Percentiles rank a stretch among this genome's conserved stretches.
Evolutionary conservation across 1,139 yeast genomes (phyloP).

Genomic region (Protomyces macrosporus): DNA sequence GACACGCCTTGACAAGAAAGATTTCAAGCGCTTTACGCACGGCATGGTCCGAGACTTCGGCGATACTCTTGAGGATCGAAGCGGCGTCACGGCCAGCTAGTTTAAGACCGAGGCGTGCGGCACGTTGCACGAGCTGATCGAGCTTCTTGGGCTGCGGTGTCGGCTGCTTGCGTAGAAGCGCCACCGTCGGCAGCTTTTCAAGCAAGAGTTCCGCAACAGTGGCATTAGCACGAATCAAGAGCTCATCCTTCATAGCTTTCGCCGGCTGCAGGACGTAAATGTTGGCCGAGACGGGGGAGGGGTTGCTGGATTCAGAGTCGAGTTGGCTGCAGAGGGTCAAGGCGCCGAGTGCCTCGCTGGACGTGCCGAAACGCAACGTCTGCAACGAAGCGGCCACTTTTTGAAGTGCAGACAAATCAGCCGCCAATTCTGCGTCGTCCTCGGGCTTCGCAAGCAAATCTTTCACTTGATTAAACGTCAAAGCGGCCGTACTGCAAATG

Average conservation of each 20-base stretch:
- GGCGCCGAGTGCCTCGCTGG: background rate
- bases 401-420: constrained; percentile 5
- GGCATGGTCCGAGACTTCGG: constrained; percentile 57
- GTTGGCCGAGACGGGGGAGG: constrained; percentile 54
- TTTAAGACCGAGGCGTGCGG: constrained; percentile 52
- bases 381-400: constrained; percentile 29
- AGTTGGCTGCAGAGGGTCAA: constrained; percentile 70
- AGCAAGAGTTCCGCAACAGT: constrained; percentile 80
- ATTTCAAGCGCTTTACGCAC: constrained; percentile 75
- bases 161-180: constrained; percentile 81
- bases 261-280: constrained; percentile 62
- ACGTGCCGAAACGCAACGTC: constrained; percentile 26
- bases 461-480: constrained; percentile 37
- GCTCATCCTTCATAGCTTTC: constrained; percentile 61
- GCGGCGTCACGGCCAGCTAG: constrained; percentile 74
- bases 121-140: constrained; percentile 70
- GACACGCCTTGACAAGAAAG: constrained; percentile 71
- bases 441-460: constrained; percentile 40
- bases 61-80: constrained; percentile 65
- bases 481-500: constrained; percentile 52
- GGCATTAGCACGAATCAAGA: constrained; percentile 72
- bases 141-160: constrained; percentile 77
- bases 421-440: constrained; percentile 23
- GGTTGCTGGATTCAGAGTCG: constrained; percentile 69
- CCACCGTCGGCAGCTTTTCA: constrained; percentile 69